A percentile compares a stretch with the other conserved stretches of the same genome.
These are phyloP conservation scores for Penstemon newberryi DNA, from an alignment of 257 asterid species.

Conservation along the genomic window DNA sequence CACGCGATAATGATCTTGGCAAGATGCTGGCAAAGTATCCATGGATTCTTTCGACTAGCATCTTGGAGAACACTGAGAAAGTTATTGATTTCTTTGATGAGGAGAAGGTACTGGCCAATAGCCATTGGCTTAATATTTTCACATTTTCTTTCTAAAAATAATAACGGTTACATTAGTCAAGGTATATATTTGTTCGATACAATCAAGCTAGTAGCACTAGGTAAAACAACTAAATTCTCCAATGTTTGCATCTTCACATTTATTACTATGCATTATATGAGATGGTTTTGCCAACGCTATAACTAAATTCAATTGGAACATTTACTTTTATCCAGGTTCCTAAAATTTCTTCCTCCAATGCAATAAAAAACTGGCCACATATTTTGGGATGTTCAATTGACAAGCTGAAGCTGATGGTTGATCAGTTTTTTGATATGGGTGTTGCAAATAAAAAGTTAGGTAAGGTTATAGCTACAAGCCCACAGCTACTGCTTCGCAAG, in stretches of 20 bases:
- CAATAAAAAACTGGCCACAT: conserved; percentile 73
- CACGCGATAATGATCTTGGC: conserved; percentile 47
- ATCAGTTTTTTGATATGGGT: conserved; percentile 48
- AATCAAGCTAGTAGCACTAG: too few relatives aligned
- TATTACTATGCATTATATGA: too few relatives aligned
- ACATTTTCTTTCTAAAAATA: neutral
- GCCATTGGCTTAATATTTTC: conserved; percentile 15
- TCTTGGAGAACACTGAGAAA: conserved; percentile 60
- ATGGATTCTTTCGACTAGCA: conserved; percentile 81
- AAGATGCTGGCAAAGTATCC: conserved; percentile 83
- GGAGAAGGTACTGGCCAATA: conserved; percentile 60
- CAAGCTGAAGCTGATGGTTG: conserved; percentile 68
- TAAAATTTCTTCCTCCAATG: conserved; percentile 45
- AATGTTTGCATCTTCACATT: too few relatives aligned
- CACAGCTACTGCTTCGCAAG: conserved; percentile 74
- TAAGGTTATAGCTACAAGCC: conserved; percentile 69
- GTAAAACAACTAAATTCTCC: too few relatives aligned
- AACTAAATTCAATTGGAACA: too few relatives aligned
- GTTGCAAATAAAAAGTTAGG: conserved; percentile 68
- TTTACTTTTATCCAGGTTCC: conserved; percentile 57
- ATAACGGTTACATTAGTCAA: too few relatives aligned
- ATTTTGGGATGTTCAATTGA: conserved; percentile 73
- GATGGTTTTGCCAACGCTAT: too few relatives aligned
- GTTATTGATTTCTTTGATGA: conserved; percentile 55
- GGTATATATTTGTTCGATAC: too few relatives aligned